Percentiles rank a stretch among this genome's conserved stretches.
These are phyloP conservation scores for Fraxinus angustifolia DNA, from an alignment of 305 asterid species.

Conservation along the genomic window DNA sequence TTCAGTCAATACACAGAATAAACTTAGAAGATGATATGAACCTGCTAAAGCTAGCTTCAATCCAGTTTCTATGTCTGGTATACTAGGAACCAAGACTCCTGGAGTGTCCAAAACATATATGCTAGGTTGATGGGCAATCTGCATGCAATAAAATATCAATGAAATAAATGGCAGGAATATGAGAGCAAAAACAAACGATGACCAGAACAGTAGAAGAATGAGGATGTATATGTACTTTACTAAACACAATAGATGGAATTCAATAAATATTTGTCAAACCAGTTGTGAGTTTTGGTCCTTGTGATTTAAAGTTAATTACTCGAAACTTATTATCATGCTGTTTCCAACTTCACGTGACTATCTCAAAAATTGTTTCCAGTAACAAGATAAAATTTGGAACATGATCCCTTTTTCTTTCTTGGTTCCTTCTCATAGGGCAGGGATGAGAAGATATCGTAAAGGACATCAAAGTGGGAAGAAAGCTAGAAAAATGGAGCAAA, in stretches of 20 bases:
- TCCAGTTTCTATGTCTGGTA: constrained; percentile 80
- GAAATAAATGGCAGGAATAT: background rate
- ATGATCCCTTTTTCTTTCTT: background rate
- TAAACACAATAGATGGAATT: background rate
- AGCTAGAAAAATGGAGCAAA: background rate
- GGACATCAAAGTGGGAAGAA: background rate
- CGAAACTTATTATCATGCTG: background rate
- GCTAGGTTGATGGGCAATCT: constrained; percentile 95
- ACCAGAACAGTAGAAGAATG: background rate
- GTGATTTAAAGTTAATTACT: background rate
- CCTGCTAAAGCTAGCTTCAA: constrained; percentile 94
- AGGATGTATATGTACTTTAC: background rate
- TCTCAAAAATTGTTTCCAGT: background rate
- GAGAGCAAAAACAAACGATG: background rate
- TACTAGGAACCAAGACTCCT: constrained; percentile 90
- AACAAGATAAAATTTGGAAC: background rate
- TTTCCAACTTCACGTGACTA: background rate
- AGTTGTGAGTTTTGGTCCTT: background rate
- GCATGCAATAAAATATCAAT: constrained; percentile 12
- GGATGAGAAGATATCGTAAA: background rate
- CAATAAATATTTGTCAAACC: background rate
- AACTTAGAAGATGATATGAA: constrained; percentile 12
- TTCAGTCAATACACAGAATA: background rate
- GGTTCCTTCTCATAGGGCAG: background rate
- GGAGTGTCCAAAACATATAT: constrained; percentile 87